Evolutionary conservation across 225 moss, liverwort and hornwort species (phyloP).

Genomic region (Polytrichum formosum): DNA sequence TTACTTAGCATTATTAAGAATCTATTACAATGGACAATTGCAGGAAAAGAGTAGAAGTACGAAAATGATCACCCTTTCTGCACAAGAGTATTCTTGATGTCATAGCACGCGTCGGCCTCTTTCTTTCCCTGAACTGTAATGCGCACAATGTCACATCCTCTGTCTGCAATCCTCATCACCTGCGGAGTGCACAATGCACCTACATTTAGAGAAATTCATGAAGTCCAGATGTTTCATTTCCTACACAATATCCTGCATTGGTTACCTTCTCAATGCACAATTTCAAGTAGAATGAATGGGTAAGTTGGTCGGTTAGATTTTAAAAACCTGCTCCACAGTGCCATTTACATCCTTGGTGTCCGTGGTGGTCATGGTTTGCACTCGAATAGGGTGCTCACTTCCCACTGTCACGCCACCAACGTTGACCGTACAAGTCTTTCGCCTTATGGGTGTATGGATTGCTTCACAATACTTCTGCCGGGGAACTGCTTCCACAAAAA

Average conservation of each 20-base stretch:
- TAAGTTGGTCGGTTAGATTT: slow-evolving; percentile 5
- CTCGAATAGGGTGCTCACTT: slow-evolving; percentile 88
- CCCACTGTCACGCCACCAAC: slow-evolving; percentile 86
- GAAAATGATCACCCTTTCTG: slow-evolving; percentile 71
- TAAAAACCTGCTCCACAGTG: slow-evolving; percentile 77
- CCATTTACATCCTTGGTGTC: slow-evolving; percentile 89
- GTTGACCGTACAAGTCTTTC: slow-evolving; percentile 74
- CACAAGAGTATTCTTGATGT: slow-evolving; percentile 94
- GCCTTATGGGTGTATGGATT: slow-evolving; percentile 66
- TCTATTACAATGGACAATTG: too few relatives aligned
- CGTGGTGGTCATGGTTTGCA: slow-evolving; percentile 99
- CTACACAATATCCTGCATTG: too few relatives aligned
- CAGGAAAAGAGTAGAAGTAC: background rate
- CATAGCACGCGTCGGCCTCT: slow-evolving; percentile 88
- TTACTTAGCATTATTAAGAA: too few relatives aligned
- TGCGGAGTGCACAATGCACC: slow-evolving; percentile 24
- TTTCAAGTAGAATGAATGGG: background rate
- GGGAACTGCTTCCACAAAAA: slow-evolving; percentile 55
- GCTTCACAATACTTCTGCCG: slow-evolving; percentile 89
- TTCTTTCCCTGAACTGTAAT: slow-evolving; percentile 94
- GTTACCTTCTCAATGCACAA: background rate
- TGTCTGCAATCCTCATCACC: slow-evolving; percentile 96
- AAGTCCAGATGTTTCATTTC: too few relatives aligned
- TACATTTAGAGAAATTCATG: background rate
- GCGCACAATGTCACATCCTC: slow-evolving; percentile 87